Percentiles rank a stretch among this genome's conserved stretches.
Evolutionary conservation across 2,329 filamentous ascomycete species (phyloP).

Genomic region (Ceratocystis variospora): DNA sequence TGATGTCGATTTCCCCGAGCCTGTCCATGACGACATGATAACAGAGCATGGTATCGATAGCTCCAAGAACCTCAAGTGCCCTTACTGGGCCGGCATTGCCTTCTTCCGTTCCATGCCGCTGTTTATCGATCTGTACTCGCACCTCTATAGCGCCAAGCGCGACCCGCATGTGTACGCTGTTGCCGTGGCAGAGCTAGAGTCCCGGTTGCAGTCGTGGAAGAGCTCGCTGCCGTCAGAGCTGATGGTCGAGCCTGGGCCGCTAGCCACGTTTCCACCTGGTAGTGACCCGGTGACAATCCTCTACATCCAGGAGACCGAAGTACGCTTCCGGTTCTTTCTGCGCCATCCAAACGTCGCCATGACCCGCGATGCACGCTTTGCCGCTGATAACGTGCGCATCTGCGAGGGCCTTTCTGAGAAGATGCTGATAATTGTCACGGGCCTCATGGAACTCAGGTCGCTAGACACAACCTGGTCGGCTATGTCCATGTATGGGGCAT

Average conservation of each 20-base stretch:
- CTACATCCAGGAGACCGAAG: conserved; percentile 38
- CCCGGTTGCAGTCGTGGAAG: conserved; percentile 48
- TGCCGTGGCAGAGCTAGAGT: conserved; percentile 51
- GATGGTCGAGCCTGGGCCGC: conserved; percentile 27
- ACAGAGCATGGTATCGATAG: conserved; percentile 49
- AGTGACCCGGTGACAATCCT: conserved; percentile 34
- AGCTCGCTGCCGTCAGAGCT: conserved; percentile 50
- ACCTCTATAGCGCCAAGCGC: conserved; percentile 57
- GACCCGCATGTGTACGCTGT: conserved; percentile 49
- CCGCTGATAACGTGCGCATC: conserved; percentile 48
- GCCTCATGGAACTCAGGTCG: conserved; percentile 49
- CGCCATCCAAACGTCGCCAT: conserved; percentile 48
- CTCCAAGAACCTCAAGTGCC: conserved; percentile 40
- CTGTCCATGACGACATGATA: conserved; percentile 56
- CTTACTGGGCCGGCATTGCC: conserved; percentile 52
- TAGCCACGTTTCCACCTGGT: conserved; percentile 21
- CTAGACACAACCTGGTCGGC: conserved; percentile 71
- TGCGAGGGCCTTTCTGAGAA: conserved; percentile 53
- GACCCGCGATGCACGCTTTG: conserved; percentile 39
- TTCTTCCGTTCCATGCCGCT: conserved; percentile 52
- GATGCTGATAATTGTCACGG: conserved; percentile 46
- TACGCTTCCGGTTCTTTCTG: conserved; percentile 47
- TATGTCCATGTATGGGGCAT: conserved; percentile 55
- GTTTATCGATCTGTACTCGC: conserved; percentile 60
- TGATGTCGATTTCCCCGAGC: conserved; percentile 62